Conservation (phyloP, 2,329 filamentous ascomycete species). For the Talaromyces sp. region DNA sequence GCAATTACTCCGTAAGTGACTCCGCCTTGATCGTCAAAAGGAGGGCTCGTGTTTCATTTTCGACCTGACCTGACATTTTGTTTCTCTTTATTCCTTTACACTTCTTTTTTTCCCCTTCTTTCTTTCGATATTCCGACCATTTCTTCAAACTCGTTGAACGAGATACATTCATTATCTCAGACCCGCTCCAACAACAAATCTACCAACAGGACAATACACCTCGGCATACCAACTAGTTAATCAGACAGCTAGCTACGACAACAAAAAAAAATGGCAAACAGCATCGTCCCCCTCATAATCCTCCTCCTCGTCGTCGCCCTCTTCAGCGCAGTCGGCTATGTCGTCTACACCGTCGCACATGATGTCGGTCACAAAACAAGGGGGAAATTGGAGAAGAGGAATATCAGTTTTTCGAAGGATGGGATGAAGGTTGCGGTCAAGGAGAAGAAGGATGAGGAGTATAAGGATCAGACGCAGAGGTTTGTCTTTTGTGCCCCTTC, state of each 20-base stretch:
- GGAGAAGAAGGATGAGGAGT: conserved; percentile 53
- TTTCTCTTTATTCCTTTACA: too few species aligned
- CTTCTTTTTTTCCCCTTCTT: not conserved
- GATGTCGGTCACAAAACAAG: conserved; percentile 54
- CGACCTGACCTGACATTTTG: too few species aligned
- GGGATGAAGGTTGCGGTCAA: conserved; percentile 58
- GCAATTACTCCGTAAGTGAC: too few species aligned
- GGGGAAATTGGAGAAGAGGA: conserved; percentile 60
- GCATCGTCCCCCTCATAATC: conserved; percentile 50
- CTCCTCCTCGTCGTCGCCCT: conserved; percentile 51
- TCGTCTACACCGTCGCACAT: conserved; percentile 54
- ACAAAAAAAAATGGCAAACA: conserved; percentile 22
- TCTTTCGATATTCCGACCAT: not conserved
- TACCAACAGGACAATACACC: too few species aligned
- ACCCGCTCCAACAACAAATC: too few species aligned
- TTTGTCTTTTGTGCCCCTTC: too few species aligned
- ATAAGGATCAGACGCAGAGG: conserved; percentile 57
- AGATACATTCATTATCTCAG: too few species aligned
- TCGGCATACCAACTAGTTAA: not conserved
- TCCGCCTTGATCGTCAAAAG: not conserved
- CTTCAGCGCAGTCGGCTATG: conserved; percentile 51
- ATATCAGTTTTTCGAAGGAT: conserved; percentile 56
- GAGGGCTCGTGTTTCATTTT: not conserved
- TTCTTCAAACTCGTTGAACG: not conserved
- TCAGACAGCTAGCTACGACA: conserved; percentile 15